These are phyloP conservation scores for Blastomyces silverae DNA, from an alignment of 2,329 filamentous ascomycete species.

Conservation along the genomic window DNA sequence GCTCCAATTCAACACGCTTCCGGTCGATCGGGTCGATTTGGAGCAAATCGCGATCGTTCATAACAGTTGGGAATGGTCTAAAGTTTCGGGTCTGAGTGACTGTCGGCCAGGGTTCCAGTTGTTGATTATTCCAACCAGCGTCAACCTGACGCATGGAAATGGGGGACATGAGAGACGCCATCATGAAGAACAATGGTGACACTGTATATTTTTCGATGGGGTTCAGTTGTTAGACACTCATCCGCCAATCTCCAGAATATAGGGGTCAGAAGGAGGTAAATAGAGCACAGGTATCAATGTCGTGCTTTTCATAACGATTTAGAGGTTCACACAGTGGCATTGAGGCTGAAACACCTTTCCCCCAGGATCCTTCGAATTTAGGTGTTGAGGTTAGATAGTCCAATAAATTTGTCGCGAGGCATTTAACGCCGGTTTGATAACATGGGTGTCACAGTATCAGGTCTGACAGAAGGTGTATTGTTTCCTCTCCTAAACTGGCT, in stretches of 20 bases:
- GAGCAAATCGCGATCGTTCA: neutral
- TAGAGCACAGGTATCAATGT: neutral
- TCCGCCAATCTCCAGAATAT: neutral
- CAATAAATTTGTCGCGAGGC: neutral
- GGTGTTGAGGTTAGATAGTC: neutral
- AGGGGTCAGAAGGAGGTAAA: neutral
- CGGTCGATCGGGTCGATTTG: neutral
- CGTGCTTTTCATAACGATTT: neutral
- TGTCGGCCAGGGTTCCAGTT: slow-evolving; percentile 7
- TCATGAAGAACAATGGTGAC: slow-evolving; percentile 7
- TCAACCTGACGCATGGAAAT: slow-evolving; percentile 11
- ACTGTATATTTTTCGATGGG: neutral
- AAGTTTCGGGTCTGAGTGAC: neutral
- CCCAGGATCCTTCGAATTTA: neutral
- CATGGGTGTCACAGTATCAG: neutral
- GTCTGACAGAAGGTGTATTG: neutral
- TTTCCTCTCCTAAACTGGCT: neutral
- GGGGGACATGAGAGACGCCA: slow-evolving; percentile 14
- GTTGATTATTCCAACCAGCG: slow-evolving; percentile 15
- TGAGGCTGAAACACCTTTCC: neutral
- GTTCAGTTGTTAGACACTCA: neutral
- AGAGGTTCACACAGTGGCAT: neutral
- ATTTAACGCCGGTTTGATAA: neutral
- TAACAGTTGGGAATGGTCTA: slow-evolving; percentile 8
- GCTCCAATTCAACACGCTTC: neutral